phyloP scores from a whole-genome alignment of 2,329 filamentous ascomycete genomes.

The Cladosporium austrohemisphaericum region DNA sequence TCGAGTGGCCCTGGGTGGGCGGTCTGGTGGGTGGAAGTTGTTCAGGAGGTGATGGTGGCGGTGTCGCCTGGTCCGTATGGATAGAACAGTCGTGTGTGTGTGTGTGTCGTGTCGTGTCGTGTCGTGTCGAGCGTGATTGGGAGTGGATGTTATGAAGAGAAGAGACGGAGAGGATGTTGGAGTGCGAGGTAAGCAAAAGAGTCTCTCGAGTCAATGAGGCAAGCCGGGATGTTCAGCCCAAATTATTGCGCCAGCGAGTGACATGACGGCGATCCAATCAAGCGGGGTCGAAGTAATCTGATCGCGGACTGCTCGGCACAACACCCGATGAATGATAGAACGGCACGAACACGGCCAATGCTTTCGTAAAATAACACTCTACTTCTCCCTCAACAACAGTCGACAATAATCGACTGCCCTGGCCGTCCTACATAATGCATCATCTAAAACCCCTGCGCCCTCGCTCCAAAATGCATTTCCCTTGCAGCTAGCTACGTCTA shows the following conservation, averaged over 20 bases:
- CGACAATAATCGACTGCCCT: neutral
- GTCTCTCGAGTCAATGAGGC: neutral
- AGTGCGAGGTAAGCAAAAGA: neutral
- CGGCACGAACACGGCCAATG: neutral
- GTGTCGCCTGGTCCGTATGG: neutral
- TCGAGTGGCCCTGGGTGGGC: neutral
- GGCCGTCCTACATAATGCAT: constrained; percentile 3
- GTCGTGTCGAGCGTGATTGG: no score
- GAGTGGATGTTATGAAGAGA: neutral
- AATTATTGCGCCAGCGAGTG: constrained; percentile 11
- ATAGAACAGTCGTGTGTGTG: neutral
- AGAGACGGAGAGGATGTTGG: neutral
- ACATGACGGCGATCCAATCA: constrained; percentile 8
- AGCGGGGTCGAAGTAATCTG: constrained; percentile 2
- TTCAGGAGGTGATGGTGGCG: neutral
- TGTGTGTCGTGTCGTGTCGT: no score
- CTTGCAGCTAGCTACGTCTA: constrained; percentile 1
- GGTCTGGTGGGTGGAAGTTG: neutral
- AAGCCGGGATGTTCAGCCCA: constrained; percentile 6
- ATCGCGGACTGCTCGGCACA: neutral
- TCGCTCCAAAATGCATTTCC: constrained; percentile 9
- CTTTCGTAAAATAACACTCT: neutral
- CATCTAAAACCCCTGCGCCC: constrained; percentile 8
- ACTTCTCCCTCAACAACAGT: neutral
- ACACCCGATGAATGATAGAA: no score